phyloP scores from a whole-genome alignment of 2,329 filamentous ascomycete species.

The Hymenoscyphus albidus region DNA sequence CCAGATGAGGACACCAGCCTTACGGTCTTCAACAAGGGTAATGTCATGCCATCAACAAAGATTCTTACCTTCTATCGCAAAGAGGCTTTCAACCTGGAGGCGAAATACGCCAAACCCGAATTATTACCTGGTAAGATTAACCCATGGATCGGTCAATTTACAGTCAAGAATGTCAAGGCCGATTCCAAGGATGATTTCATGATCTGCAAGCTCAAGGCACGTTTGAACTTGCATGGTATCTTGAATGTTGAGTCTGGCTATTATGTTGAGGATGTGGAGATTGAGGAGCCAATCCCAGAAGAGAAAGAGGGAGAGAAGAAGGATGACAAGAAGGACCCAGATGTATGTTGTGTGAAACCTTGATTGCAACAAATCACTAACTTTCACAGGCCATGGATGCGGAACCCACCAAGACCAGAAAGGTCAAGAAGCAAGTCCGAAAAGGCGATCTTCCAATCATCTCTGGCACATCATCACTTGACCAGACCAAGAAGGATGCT shows the following conservation, averaged over 20 bases:
- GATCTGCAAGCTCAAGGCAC: conserved; percentile 99
- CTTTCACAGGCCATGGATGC: conserved; percentile 69
- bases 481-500: conserved; percentile 61
- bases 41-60: conserved; percentile 96
- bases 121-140: conserved; percentile 82
- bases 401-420: conserved; percentile 78
- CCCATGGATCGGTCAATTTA: conserved; percentile 96
- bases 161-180: conserved; percentile 94
- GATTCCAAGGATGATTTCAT: conserved; percentile 95
- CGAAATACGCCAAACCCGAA: conserved; percentile 85
- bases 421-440: conserved; percentile 98
- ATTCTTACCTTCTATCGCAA: conserved; percentile 99
- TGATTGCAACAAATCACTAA: conserved; percentile 7
- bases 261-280: conserved; percentile 95
- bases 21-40: conserved; percentile 96
- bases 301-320: conserved; percentile 56
- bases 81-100: conserved; percentile 94
- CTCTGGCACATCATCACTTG: conserved; percentile 76
- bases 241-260: conserved; percentile 96
- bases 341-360: conserved; percentile 51
- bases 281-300: conserved; percentile 86
- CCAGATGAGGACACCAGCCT: conserved; percentile 97
- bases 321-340: conserved; percentile 59
- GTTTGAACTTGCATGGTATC: conserved; percentile 92
- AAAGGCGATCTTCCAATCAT: conserved; percentile 93